Evolutionary conservation across 441 rosid species (phyloP).

Genomic region (Gossypium gossypioides): DNA sequence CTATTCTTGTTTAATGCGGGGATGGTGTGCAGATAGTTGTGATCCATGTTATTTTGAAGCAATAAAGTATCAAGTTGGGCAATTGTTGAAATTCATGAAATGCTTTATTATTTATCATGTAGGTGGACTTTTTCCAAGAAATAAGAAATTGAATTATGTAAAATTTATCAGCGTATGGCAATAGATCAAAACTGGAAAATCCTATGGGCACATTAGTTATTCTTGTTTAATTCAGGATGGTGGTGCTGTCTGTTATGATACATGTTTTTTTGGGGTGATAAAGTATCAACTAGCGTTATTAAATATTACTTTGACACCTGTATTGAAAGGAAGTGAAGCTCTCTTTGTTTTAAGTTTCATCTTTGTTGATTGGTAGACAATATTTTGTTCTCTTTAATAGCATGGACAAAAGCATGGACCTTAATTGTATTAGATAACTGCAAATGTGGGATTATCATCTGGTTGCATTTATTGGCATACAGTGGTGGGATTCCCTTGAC

Average conservation of each 20-base stretch:
- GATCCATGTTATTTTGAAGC: background rate
- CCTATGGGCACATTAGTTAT: background rate
- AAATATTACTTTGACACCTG: background rate
- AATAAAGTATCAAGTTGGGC: background rate
- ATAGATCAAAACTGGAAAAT: background rate
- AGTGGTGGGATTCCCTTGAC: background rate
- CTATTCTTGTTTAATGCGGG: background rate
- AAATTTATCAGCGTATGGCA: background rate
- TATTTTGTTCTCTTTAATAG: background rate
- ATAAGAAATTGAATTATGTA: background rate
- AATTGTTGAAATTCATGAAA: background rate
- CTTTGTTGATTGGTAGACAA: background rate
- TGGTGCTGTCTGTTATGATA: background rate
- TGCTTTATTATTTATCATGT: background rate
- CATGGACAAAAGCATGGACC: background rate
- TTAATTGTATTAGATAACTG: background rate
- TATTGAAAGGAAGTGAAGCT: background rate
- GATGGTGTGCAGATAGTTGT: constrained; percentile 1
- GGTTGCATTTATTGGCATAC: background rate
- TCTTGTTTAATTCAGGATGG: background rate
- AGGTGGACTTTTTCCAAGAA: background rate
- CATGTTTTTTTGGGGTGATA: background rate
- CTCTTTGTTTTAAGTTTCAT: background rate
- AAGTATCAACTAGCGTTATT: background rate
- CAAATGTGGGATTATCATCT: background rate